A percentile compares a stretch with the other conserved stretches of the same genome.
phyloP scores from a whole-genome alignment of 208 protist species.

The Trypanosomatidae sp. region DNA sequence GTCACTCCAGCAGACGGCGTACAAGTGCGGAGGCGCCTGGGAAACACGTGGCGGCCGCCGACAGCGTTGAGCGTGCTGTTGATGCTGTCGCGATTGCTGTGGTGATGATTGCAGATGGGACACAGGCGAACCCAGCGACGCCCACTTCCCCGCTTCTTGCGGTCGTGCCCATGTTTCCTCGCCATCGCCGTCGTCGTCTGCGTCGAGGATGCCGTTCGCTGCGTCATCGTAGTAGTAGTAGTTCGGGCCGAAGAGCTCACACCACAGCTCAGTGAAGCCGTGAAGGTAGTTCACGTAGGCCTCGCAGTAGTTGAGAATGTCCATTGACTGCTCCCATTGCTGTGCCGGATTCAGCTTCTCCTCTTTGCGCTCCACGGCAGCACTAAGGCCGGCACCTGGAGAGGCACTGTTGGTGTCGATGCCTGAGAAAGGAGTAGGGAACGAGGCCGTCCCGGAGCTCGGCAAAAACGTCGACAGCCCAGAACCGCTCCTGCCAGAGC shows the following conservation, averaged over 20 bases:
- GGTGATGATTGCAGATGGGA: neutral
- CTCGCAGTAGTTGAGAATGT: conserved; percentile 38
- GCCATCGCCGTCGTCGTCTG: neutral
- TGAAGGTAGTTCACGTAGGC: conserved; percentile 50
- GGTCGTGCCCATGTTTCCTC: neutral
- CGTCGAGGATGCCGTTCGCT: neutral
- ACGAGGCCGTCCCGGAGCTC: neutral
- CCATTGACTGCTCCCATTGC: conserved; percentile 25
- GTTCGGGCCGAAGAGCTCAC: conserved; percentile 55
- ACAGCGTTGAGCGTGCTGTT: neutral
- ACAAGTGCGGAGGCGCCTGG: conserved; percentile 59
- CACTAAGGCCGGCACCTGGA: neutral
- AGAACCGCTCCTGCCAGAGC: neutral
- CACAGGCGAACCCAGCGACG: neutral
- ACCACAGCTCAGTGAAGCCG: conserved; percentile 60
- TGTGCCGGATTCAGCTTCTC: conserved; percentile 11
- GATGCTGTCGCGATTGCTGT: neutral
- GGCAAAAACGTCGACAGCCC: neutral
- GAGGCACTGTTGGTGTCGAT: conserved; percentile 3
- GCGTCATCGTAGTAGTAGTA: conserved; percentile 26
- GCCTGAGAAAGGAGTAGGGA: conserved; percentile 1
- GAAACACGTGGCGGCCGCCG: neutral
- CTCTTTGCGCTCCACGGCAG: neutral
- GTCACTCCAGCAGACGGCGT: conserved; percentile 62
- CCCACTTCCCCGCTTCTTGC: conserved; percentile 6